Evolutionary conservation across 805 yeast species (phyloP).

Genomic region (Saccharomycopsis selenospora): DNA sequence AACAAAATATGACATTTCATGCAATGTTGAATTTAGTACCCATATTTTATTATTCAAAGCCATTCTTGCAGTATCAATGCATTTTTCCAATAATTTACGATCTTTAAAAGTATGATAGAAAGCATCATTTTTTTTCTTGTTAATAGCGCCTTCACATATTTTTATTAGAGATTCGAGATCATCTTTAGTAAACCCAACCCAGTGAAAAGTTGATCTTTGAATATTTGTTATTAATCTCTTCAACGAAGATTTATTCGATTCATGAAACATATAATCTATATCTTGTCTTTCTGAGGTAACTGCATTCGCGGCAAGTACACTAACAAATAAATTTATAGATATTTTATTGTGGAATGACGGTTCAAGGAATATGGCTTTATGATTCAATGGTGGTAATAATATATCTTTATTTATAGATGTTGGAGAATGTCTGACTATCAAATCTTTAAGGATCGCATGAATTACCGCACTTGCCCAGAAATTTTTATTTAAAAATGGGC

Average conservation of each 20-base stretch:
- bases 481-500: constrained; percentile 38
- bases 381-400: constrained; percentile 50
- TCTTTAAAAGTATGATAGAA: constrained; percentile 34
- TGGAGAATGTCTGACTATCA: constrained; percentile 52
- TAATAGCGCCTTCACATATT: constrained; percentile 41
- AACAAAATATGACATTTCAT: constrained; percentile 59
- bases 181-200: constrained; percentile 62
- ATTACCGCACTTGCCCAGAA: constrained; percentile 39
- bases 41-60: constrained; percentile 50
- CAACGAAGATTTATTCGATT: constrained; percentile 45
- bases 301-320: constrained; percentile 66
- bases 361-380: constrained; percentile 47
- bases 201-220: constrained; percentile 61
- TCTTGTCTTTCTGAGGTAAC: constrained; percentile 64
- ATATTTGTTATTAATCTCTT: constrained; percentile 52
- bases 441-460: constrained; percentile 35
- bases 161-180: constrained; percentile 48
- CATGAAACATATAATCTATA: constrained; percentile 66
- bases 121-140: constrained; percentile 28
- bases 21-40: constrained; percentile 50
- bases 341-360: constrained; percentile 59
- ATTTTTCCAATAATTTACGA: constrained; percentile 33
- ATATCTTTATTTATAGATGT: constrained; percentile 49
- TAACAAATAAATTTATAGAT: constrained; percentile 55
- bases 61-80: constrained; percentile 38